phyloP scores from a whole-genome alignment of 768 basidiomycete genomes.

The Albatrellus ellisii region DNA sequence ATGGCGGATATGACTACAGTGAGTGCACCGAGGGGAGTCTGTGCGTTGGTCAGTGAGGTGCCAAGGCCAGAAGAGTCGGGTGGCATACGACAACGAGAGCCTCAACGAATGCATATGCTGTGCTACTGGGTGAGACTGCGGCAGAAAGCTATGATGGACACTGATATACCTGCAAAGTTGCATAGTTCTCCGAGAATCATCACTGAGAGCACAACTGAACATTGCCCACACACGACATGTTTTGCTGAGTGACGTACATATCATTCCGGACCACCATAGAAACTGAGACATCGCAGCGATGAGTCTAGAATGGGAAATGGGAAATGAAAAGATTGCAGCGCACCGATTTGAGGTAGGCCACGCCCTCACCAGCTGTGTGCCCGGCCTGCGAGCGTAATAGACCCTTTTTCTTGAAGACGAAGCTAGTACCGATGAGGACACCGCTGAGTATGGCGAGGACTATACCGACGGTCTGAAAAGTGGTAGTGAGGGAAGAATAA shows the following conservation, averaged over 20 bases:
- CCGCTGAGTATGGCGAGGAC: conserved; percentile 69
- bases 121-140: conserved; percentile 10
- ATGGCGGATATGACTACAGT: conserved; percentile 95
- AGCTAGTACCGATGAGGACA: conserved; percentile 80
- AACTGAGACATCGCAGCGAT: conserved; percentile 26
- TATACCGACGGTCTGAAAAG: conserved; percentile 56
- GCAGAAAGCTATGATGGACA: conserved; percentile 17
- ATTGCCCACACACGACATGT: background rate
- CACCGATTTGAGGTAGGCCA: conserved; percentile 90
- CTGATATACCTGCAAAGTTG: conserved; percentile 63
- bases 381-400: conserved; percentile 72
- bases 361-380: conserved; percentile 69
- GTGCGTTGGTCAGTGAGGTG: conserved; percentile 5
- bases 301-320: conserved; percentile 1
- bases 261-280: conserved; percentile 95
- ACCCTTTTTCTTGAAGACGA: conserved; percentile 98
- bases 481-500: background rate
- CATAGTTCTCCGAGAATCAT: conserved; percentile 88
- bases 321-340: conserved; percentile 19
- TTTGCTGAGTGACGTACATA: conserved; percentile 33
- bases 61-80: background rate
- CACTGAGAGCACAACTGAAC: conserved; percentile 28
- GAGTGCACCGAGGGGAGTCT: conserved; percentile 92
- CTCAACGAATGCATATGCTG: conserved; percentile 82
- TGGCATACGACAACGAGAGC: conserved; percentile 78